These are phyloP conservation scores for Suillus brevipes DNA, from an alignment of 768 basidiomycete species.

Conservation along the genomic window DNA sequence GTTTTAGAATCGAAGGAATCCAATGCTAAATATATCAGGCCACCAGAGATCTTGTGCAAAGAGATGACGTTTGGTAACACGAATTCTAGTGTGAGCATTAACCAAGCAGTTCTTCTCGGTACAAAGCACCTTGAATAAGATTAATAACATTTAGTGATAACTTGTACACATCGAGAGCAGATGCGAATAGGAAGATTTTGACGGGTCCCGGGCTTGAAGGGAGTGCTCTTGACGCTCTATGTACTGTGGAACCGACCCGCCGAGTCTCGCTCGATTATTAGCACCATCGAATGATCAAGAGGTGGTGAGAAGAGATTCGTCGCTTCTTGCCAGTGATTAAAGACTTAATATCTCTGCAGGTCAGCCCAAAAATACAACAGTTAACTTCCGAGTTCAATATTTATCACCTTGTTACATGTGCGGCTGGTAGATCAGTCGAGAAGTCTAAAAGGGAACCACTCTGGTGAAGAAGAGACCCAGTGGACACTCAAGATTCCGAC, in stretches of 20 bases:
- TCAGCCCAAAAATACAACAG: background rate
- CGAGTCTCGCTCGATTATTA: background rate
- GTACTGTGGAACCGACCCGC: background rate
- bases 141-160: background rate
- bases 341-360: background rate
- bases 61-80: background rate
- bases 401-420: background rate
- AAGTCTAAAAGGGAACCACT: background rate
- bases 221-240: background rate
- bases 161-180: background rate
- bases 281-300: background rate
- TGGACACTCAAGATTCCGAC: background rate
- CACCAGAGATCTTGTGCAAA: background rate
- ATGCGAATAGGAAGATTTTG: background rate
- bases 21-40: background rate
- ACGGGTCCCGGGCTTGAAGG: no score
- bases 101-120: background rate
- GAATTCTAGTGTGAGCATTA: background rate
- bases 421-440: background rate
- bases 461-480: conserved; percentile 1
- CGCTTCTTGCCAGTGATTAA: background rate
- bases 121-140: background rate
- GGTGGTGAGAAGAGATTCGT: background rate
- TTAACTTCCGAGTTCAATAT: background rate
- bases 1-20: background rate